phyloP scores from a whole-genome alignment of 1,284 basidiomycete genomes.

The Abortiporus biennis region DNA sequence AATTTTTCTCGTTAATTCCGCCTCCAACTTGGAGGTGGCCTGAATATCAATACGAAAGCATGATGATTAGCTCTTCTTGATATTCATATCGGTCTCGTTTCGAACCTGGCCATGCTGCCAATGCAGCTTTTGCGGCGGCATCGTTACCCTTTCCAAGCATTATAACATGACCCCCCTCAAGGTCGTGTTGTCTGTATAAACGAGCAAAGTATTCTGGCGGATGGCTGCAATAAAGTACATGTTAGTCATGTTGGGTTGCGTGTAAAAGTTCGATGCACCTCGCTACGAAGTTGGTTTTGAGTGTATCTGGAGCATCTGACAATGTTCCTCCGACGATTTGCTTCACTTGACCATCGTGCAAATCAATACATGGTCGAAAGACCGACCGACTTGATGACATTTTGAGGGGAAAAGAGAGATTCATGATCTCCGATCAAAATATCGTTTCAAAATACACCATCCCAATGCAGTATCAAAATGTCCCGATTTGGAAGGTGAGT shows the following conservation, averaged over 20 bases:
- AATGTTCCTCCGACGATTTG: slow-evolving; percentile 98
- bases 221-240: slow-evolving; percentile 42
- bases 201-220: slow-evolving; percentile 78
- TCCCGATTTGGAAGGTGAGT: slow-evolving; percentile 1
- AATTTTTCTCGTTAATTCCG: slow-evolving; percentile 83
- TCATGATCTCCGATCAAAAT: too few relatives aligned
- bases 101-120: slow-evolving; percentile 85
- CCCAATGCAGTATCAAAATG: neutral
- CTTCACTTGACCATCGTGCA: slow-evolving; percentile 93
- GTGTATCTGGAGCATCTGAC: slow-evolving; percentile 54
- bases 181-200: slow-evolving; percentile 66
- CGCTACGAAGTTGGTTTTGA: slow-evolving; percentile 92
- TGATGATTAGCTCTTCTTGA: too few relatives aligned
- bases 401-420: neutral
- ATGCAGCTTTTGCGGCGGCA: slow-evolving; percentile 76
- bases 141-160: slow-evolving; percentile 94
- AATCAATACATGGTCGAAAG: slow-evolving; percentile 96
- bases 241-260: too few relatives aligned
- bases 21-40: slow-evolving; percentile 90
- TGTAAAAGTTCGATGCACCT: slow-evolving; percentile 44
- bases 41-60: slow-evolving; percentile 24
- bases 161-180: slow-evolving; percentile 92
- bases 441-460: too few relatives aligned
- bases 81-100: too few relatives aligned
- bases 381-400: slow-evolving; percentile 11